These are phyloP conservation scores for Thymus quinquecostatus DNA, from an alignment of 257 asterid species.

Conservation along the genomic window DNA sequence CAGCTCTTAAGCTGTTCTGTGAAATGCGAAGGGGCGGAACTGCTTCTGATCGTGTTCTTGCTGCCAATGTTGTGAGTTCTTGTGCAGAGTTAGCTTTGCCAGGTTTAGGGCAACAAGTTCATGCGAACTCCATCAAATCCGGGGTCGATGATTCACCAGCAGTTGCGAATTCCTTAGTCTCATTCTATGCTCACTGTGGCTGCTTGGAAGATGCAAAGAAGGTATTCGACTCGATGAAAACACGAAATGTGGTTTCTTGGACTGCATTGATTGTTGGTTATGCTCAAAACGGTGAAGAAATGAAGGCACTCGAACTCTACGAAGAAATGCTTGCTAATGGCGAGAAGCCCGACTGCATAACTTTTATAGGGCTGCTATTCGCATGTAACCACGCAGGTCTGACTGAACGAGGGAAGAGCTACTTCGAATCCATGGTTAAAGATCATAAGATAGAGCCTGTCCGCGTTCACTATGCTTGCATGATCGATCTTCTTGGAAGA, in stretches of 20 bases:
- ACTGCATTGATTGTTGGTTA: constrained; percentile 76
- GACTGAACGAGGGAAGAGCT: constrained; percentile 54
- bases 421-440: constrained; percentile 62
- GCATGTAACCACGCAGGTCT: constrained; percentile 95
- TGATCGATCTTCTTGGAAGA: constrained; percentile 85
- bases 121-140: constrained; percentile 54
- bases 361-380: constrained; percentile 77
- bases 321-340: constrained; percentile 68
- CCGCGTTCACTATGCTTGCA: constrained; percentile 77
- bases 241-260: constrained; percentile 75
- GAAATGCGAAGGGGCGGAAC: constrained; percentile 57
- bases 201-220: constrained; percentile 55
- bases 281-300: constrained; percentile 74
- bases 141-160: constrained; percentile 51
- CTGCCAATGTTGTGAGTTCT: constrained; percentile 68
- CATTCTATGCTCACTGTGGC: constrained; percentile 78
- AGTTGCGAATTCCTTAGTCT: constrained; percentile 67
- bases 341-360: constrained; percentile 67
- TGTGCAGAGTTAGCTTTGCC: constrained; percentile 72
- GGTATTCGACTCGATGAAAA: constrained; percentile 56
- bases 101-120: constrained; percentile 71
- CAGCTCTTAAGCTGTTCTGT: constrained; percentile 57
- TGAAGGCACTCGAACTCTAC: constrained; percentile 53
- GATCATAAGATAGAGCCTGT: constrained; percentile 64
- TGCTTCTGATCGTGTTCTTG: constrained; percentile 55